Evolutionary conservation across 495 filamentous ascomycete species (phyloP).

Genomic region (Aspergillus leporis): DNA sequence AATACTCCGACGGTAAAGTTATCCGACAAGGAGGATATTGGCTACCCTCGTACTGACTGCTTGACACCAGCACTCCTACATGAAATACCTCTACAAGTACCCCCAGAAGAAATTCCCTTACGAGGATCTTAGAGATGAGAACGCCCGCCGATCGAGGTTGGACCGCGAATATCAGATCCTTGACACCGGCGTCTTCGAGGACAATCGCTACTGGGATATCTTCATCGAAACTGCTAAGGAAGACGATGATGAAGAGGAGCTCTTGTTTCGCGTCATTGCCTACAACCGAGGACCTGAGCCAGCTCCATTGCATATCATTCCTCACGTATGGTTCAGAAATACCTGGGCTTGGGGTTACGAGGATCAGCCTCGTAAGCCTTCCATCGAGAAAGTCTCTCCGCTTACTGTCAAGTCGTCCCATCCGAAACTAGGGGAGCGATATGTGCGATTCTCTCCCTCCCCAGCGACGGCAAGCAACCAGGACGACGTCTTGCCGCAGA

Average conservation of each 20-base stretch:
- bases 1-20: conserved; percentile 69
- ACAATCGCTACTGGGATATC: conserved; percentile 94
- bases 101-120: conserved; percentile 92
- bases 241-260: conserved; percentile 80
- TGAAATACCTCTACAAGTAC: conserved; percentile 98
- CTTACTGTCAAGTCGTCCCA: conserved; percentile 74
- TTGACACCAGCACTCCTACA: conserved; percentile 84
- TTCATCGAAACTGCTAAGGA: conserved; percentile 97
- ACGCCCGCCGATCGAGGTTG: conserved; percentile 67
- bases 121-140: conserved; percentile 79
- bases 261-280: conserved; percentile 91
- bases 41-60: conserved; percentile 6
- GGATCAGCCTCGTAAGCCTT: conserved; percentile 69
- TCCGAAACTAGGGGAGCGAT: conserved; percentile 75
- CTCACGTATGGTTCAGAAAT: conserved; percentile 95
- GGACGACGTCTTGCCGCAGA: conserved; percentile 76
- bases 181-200: conserved; percentile 89
- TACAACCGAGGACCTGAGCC: conserved; percentile 93
- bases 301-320: conserved; percentile 88
- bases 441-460: conserved; percentile 83
- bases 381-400: conserved; percentile 61
- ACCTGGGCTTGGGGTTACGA: conserved; percentile 93
- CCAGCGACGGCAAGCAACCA: conserved; percentile 76
- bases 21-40: too few relatives aligned
- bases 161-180: conserved; percentile 90